phyloP scores from a whole-genome alignment of 1,139 yeast species.

The Kodamaea anthophila region DNA sequence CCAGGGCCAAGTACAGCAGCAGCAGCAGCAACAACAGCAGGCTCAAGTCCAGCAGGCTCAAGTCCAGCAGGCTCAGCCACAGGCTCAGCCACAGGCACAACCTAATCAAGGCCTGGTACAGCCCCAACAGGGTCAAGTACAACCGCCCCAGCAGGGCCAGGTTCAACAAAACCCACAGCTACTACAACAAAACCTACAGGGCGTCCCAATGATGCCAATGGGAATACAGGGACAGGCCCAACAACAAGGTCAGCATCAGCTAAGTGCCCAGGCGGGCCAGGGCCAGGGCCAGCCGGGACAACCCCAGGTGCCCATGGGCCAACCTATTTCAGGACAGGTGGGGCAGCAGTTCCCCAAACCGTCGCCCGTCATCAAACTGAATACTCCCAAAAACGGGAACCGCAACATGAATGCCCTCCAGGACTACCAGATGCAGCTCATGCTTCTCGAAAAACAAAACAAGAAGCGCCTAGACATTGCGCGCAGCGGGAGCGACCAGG shows the following conservation, averaged over 20 bases:
- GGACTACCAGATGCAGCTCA: slow-evolving; percentile 71
- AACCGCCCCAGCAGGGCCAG: too few species aligned
- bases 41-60: too few species aligned
- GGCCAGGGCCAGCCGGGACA: not conserved
- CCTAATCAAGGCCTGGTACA: too few species aligned
- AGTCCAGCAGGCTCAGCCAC: too few species aligned
- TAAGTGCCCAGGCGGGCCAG: not conserved
- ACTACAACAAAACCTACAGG: slow-evolving; percentile 13
- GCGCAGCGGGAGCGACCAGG: slow-evolving; percentile 20
- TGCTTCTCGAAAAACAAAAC: slow-evolving; percentile 67
- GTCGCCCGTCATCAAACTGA: slow-evolving; percentile 8
- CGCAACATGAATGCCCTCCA: slow-evolving; percentile 46
- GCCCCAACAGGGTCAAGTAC: too few species aligned
- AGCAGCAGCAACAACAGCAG: too few species aligned
- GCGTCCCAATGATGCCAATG: slow-evolving; percentile 15
- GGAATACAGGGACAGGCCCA: too few species aligned
- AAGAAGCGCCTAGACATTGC: slow-evolving; percentile 55
- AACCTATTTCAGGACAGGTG: too few species aligned
- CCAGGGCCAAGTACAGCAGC: too few species aligned
- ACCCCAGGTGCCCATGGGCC: too few species aligned
- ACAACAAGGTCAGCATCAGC: slow-evolving; percentile 5
- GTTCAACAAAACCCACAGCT: too few species aligned
- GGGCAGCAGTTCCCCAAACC: slow-evolving; percentile 9
- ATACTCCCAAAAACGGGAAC: slow-evolving; percentile 9
- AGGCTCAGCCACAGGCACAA: too few species aligned